phyloP scores from a whole-genome alignment of 148 eudicot species.

The Heliosperma pusillum region DNA sequence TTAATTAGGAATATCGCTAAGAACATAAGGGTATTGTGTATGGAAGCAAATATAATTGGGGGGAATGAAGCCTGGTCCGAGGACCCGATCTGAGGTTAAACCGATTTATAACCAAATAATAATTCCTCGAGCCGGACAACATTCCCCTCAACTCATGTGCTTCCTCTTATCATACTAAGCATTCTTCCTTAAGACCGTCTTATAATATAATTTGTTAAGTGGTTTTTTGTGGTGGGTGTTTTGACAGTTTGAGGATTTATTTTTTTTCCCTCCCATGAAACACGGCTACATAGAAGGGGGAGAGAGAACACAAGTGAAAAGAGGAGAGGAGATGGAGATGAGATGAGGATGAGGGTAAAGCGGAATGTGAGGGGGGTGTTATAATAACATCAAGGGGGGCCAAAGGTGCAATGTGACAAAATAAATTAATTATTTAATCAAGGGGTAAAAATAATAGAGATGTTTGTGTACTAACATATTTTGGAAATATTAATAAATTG shows the following conservation, averaged over 20 bases:
- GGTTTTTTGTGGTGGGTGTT: neutral
- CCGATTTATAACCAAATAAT: constrained; percentile 1
- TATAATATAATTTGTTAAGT: neutral
- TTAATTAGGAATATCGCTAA: too few relatives aligned
- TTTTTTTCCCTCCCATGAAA: constrained; percentile 32
- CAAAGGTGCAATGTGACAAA: neutral
- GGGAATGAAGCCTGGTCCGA: constrained; percentile 72
- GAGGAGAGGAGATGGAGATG: neutral
- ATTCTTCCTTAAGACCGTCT: neutral
- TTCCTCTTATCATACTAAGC: constrained; percentile 13
- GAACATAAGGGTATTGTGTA: too few relatives aligned
- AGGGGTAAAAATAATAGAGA: too few relatives aligned
- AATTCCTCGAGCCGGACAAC: constrained; percentile 86
- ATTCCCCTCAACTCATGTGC: constrained; percentile 58
- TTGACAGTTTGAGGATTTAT: neutral
- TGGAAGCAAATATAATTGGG: constrained; percentile 33
- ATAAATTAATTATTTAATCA: neutral
- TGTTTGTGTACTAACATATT: too few relatives aligned
- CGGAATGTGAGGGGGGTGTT: constrained; percentile 34
- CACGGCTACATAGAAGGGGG: constrained; percentile 39
- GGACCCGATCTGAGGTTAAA: constrained; percentile 16
- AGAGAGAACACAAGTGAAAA: constrained; percentile 14
- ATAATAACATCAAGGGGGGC: constrained; percentile 24
- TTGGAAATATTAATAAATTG: too few relatives aligned
- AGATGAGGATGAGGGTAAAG: constrained; percentile 26